A percentile compares a stretch with the other conserved stretches of the same genome.
Conservation (phyloP, 805 yeast genomes). For the Dipodascus geniculatus region DNA sequence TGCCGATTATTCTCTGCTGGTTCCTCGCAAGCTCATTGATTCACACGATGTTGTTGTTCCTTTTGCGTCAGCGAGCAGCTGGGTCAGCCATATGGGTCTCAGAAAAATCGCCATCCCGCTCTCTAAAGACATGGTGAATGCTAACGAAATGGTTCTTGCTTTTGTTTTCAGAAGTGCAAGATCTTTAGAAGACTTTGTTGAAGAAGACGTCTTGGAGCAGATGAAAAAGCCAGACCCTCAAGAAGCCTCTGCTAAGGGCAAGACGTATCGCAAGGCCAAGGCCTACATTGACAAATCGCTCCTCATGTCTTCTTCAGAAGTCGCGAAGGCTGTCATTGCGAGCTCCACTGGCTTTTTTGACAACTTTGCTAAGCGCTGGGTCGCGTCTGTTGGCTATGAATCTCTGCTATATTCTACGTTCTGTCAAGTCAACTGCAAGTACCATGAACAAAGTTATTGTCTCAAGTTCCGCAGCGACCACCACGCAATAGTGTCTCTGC, state of each 20-base stretch:
- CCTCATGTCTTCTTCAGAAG: constrained; percentile 9
- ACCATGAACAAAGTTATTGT: constrained; percentile 12
- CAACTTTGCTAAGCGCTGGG: constrained; percentile 14
- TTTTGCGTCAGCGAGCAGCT: constrained; percentile 4
- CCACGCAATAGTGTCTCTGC: constrained; percentile 8
- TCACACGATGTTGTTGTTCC: constrained; percentile 1
- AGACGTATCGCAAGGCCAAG: constrained; percentile 1
- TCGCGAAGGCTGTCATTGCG: constrained; percentile 13
- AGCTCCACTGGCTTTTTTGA: constrained; percentile 12
- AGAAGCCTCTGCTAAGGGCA: neutral
- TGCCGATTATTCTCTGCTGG: constrained; percentile 10
- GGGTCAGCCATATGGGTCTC: constrained; percentile 8
- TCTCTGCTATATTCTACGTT: constrained; percentile 11
- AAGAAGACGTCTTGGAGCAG: neutral
- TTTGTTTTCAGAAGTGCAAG: constrained; percentile 9
- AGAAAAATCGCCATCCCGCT: constrained; percentile 6
- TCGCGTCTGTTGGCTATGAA: constrained; percentile 10
- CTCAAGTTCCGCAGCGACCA: constrained; percentile 4
- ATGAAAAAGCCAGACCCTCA: neutral
- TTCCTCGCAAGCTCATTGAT: constrained; percentile 7
- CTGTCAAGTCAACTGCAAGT: constrained; percentile 12
- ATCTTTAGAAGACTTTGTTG: neutral
- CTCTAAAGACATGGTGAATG: constrained; percentile 3
- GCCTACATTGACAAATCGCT: constrained; percentile 2
- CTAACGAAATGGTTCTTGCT: constrained; percentile 6